phyloP scores from a whole-genome alignment of 2,329 filamentous ascomycete genomes.

The Trichoderma guizhouense region DNA sequence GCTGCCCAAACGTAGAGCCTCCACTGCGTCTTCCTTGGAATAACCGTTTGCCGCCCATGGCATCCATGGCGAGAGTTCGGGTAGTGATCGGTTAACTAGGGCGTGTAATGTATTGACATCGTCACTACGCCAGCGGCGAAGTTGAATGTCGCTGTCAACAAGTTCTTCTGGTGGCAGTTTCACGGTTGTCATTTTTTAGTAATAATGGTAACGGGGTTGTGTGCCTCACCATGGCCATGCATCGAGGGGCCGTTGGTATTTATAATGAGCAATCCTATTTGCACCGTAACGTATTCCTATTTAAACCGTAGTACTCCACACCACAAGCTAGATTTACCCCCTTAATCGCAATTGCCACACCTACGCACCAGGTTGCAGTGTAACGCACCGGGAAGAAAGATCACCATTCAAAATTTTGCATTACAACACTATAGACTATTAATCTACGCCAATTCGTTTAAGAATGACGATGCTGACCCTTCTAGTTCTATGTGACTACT shows the following conservation, averaged over 20 bases:
- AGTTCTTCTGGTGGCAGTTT: constrained; percentile 14
- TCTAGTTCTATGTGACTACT: not conserved
- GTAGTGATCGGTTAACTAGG: constrained; percentile 17
- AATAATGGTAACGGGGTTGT: not conserved
- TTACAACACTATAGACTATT: no score
- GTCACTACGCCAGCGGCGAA: constrained; percentile 20
- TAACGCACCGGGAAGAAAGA: no score
- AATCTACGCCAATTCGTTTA: no score
- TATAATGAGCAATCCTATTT: not conserved
- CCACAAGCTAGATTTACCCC: no score
- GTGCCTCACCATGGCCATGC: not conserved
- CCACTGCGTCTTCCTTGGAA: constrained; percentile 9
- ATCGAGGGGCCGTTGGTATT: not conserved
- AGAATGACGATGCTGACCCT: no score
- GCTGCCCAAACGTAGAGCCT: constrained; percentile 8
- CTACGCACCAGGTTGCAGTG: no score
- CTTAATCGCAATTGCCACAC: no score
- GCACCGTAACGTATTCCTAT: no score
- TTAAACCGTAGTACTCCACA: no score
- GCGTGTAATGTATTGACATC: constrained; percentile 16
- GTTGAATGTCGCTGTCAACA: constrained; percentile 16
- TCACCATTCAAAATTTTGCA: no score
- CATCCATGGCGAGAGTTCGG: constrained; percentile 16
- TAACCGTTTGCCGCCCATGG: constrained; percentile 22
- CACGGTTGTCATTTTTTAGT: not conserved